Evolutionary conservation across 176 grass and related monocot species (phyloP).

Genomic region (Melocanna baccifera): DNA sequence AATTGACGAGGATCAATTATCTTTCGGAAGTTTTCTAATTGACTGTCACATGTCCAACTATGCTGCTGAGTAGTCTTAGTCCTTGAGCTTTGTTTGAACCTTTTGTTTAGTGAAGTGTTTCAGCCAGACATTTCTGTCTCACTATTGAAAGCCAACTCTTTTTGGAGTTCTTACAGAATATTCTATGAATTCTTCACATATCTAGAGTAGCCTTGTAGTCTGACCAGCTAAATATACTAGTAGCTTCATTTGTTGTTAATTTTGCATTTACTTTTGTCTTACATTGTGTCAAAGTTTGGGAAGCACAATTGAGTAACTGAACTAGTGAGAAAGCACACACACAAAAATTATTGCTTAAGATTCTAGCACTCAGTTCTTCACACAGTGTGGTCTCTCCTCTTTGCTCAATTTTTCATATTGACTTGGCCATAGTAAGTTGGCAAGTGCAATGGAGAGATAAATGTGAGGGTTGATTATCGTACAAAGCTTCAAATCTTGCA

Average conservation of each 20-base stretch:
- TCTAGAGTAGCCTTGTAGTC: neutral
- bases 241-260: neutral
- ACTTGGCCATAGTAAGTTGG: neutral
- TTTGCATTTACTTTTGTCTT: slow-evolving; percentile 1
- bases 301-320: neutral
- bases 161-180: neutral
- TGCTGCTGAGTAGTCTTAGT: neutral
- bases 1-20: neutral
- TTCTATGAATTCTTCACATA: neutral
- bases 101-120: slow-evolving; percentile 9
- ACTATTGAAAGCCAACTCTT: neutral
- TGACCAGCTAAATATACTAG: neutral
- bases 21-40: neutral
- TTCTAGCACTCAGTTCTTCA: neutral
- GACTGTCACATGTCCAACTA: neutral
- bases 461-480: neutral
- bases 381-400: neutral
- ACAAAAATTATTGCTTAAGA: neutral
- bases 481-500: neutral
- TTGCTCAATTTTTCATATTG: neutral
- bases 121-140: neutral
- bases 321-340: neutral
- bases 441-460: neutral
- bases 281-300: neutral
- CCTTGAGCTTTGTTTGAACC: neutral